phyloP scores from a whole-genome alignment of 179 eudicot genomes.

The Sideroxylon spinosum region DNA sequence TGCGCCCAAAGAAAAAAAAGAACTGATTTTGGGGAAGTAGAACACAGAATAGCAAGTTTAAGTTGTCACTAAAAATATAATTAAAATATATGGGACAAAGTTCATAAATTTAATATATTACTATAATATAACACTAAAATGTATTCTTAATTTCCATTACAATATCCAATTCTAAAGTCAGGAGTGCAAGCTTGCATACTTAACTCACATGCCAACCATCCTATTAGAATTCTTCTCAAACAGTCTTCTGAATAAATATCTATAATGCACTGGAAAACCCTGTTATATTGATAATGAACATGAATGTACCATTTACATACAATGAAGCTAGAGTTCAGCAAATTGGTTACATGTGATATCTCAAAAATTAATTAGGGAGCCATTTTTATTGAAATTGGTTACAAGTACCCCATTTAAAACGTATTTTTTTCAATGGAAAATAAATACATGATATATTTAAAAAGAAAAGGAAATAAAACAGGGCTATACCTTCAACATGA shows the following conservation, averaged over 20 bases:
- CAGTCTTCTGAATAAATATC: neutral
- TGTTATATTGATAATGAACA: neutral
- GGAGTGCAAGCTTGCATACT: no score
- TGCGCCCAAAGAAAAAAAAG: no score
- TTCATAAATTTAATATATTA: no score
- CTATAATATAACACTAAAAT: no score
- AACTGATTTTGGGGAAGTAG: no score
- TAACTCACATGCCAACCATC: no score
- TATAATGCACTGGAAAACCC: neutral
- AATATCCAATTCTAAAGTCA: no score
- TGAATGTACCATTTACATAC: neutral
- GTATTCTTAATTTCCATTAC: no score
- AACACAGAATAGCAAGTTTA: no score
- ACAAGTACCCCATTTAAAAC: neutral
- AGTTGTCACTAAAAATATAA: no score
- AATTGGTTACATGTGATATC: neutral
- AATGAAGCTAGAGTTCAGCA: neutral
- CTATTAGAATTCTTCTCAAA: no score
- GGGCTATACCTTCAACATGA: constrained; percentile 43
- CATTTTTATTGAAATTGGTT: neutral
- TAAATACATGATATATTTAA: neutral
- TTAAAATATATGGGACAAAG: no score
- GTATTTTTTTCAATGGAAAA: neutral
- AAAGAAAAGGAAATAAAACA: neutral
- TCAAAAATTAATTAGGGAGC: neutral